Evolutionary conservation across 129 eudicot species (phyloP), one percentile per base, ranked within the genome.

Genomic region (Gnaphalium uliginosum): DNA sequence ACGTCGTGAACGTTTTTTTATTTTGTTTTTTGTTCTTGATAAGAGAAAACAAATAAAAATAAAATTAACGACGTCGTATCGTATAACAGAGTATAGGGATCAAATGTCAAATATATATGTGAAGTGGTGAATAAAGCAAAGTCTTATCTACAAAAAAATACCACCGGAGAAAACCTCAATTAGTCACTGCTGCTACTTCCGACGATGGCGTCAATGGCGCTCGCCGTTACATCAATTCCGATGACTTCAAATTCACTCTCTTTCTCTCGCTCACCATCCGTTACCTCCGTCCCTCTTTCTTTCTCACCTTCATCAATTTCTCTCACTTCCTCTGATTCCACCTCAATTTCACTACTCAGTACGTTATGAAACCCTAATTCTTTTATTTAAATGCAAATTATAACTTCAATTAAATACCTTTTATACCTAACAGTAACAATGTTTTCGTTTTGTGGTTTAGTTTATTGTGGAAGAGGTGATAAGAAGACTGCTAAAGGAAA

Each of bases 401-500:
- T 13, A 27, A 62, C 13, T 63, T 62, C 27, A 17, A 48, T 72
- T 48, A 6, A 32, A 26, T 58, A 19, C 22, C n/a, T 1, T 51
- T 32, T 43, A 25, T 50, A 19, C 57, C 33, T 69, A 68, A 68
- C 76, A 69, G 13, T 62, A 53, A n/a, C 4, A 6, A 17, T n/a
- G 23, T 76, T 51, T 5, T 81, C 3, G 24, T 71, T 35, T 80
- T 79, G 73, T 25, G 68, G 18, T 74, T 60, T 77, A 90, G 95
- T 90, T 81, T 81, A 83, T 24, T 93, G 92, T 58, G 98, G 98
- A 65, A 85, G 96, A 88, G 96, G 96, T 0, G 98, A 93, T 75
- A 88, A 85, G 89, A 93, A 90, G 83, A 93, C 98, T 46, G 96
- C 96, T 37, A 88, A 71, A 79, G 98, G 98, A 65, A 93, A 93